Percentiles rank a stretch among this genome's conserved stretches.
These are phyloP conservation scores for Suhomyces taliae DNA, from an alignment of 1,139 yeast genomes.

Conservation along the genomic window DNA sequence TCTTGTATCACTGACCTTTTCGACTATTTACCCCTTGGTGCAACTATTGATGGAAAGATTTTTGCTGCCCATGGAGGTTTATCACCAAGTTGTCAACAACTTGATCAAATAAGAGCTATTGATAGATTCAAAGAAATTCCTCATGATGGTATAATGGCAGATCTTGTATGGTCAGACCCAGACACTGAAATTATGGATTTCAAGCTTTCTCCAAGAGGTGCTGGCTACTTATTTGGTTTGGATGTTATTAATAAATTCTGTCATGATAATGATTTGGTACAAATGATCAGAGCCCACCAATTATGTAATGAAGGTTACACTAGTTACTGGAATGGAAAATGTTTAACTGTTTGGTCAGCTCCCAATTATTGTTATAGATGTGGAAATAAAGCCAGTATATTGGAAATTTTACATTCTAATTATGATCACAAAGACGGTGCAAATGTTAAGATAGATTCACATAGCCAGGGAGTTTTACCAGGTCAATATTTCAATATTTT, in stretches of 20 bases:
- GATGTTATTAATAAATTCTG: constrained; percentile 89
- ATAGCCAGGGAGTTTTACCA: constrained; percentile 46
- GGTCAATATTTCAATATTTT: constrained; percentile 82
- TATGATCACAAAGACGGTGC: constrained; percentile 19
- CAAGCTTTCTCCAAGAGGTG: constrained; percentile 91
- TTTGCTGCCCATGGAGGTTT: constrained; percentile 97
- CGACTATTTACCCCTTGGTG: constrained; percentile 87
- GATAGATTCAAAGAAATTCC: constrained; percentile 94
- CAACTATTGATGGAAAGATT: constrained; percentile 87
- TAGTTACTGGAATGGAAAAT: constrained; percentile 82
- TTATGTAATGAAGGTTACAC: constrained; percentile 95
- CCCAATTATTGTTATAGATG: constrained; percentile 97
- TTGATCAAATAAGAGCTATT: constrained; percentile 86
- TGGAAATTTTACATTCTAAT: constrained; percentile 58
- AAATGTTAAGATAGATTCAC: constrained; percentile 15
- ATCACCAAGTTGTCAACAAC: constrained; percentile 90
- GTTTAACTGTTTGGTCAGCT: constrained; percentile 97
- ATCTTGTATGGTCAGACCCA: constrained; percentile 97
- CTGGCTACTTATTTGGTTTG: constrained; percentile 93
- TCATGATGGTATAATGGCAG: constrained; percentile 99
- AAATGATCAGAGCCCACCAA: constrained; percentile 92
- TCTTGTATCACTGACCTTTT: constrained; percentile 84
- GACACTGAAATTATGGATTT: constrained; percentile 85
- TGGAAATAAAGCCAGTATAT: constrained; percentile 92
- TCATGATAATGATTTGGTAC: constrained; percentile 71